These are phyloP conservation scores for Zymoseptoria tritici DNA, from an alignment of 2,329 filamentous ascomycete genomes.

Conservation along the genomic window DNA sequence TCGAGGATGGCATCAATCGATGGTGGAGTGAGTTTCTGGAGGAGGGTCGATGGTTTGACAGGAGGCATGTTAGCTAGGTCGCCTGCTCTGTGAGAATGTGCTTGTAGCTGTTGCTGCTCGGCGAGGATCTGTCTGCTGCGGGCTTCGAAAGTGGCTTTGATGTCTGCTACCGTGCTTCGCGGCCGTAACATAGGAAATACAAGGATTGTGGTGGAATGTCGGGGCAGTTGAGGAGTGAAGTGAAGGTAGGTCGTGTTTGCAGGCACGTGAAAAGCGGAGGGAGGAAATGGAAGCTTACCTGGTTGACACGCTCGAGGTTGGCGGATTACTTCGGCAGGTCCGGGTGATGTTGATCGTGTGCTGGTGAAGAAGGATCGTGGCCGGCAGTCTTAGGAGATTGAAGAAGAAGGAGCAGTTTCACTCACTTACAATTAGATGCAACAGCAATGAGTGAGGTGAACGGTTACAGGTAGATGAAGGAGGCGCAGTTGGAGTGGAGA, in stretches of 20 bases:
- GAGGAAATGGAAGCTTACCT: neutral
- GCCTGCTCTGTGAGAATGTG: neutral
- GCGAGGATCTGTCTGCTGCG: neutral
- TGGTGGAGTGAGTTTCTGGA: slow-evolving; percentile 1
- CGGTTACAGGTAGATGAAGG: neutral
- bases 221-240: neutral
- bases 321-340: neutral
- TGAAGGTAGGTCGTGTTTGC: neutral
- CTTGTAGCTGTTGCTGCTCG: neutral
- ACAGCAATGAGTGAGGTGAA: neutral
- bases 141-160: slow-evolving; percentile 3
- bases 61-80: slow-evolving; percentile 12
- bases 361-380: neutral
- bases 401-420: neutral
- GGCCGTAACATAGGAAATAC: slow-evolving; percentile 1
- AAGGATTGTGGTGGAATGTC: neutral
- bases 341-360: neutral
- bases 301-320: neutral
- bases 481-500: neutral
- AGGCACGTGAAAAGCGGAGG: neutral
- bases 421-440: neutral
- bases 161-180: slow-evolving; percentile 4
- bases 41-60: slow-evolving; percentile 6
- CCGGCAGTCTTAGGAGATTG: neutral
- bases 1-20: slow-evolving; percentile 13